phyloP scores from a whole-genome alignment of 1,284 basidiomycete genomes.

The Blastosporella zonata region DNA sequence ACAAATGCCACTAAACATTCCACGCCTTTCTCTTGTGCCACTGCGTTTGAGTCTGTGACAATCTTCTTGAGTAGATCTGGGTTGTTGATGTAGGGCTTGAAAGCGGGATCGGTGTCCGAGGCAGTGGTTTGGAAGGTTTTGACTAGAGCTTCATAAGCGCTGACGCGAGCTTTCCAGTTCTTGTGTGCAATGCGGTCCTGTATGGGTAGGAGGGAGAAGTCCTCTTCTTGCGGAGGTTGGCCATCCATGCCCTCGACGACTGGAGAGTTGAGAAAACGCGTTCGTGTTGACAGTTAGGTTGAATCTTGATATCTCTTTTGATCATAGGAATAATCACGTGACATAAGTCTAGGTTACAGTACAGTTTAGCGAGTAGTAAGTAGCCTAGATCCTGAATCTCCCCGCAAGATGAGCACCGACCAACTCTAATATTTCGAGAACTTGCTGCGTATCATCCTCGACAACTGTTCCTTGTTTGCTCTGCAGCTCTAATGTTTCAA shows the following conservation, averaged over 20 bases:
- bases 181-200: conserved; percentile 87
- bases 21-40: conserved; percentile 96
- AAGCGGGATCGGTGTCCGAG: conserved; percentile 92
- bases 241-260: conserved; percentile 69
- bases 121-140: conserved; percentile 85
- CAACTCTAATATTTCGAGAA: conserved; percentile 56
- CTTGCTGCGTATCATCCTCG: conserved; percentile 51
- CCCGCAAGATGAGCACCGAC: conserved; percentile 55
- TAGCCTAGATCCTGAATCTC: conserved; percentile 27
- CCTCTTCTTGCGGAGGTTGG: conserved; percentile 88
- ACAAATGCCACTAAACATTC: conserved; percentile 85
- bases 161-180: conserved; percentile 98
- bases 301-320: conserved; percentile 7
- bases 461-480: conserved; percentile 39
- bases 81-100: conserved; percentile 83
- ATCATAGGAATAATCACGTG: conserved; percentile 15
- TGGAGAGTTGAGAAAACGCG: conserved; percentile 17
- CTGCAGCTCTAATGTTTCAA: conserved; percentile 40
- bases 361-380: too few species aligned
- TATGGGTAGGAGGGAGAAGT: conserved; percentile 83
- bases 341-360: conserved; percentile 7
- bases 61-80: conserved; percentile 84
- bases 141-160: conserved; percentile 87
- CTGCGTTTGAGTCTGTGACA: conserved; percentile 89
- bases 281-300: conserved; percentile 8